Evolutionary conservation across 805 yeast species (phyloP).

Genomic region (Kazachstania africana): DNA sequence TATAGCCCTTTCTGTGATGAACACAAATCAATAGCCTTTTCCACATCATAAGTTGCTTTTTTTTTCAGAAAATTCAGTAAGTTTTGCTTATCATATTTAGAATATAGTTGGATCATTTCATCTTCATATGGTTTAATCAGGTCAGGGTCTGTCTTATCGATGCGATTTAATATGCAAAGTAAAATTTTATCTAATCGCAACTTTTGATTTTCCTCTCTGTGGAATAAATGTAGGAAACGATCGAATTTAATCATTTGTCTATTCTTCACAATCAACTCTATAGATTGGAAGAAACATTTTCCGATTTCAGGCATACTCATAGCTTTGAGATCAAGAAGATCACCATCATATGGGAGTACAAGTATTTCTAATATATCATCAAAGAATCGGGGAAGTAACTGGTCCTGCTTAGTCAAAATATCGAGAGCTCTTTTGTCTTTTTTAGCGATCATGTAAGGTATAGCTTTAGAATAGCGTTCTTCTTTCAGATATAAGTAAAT

Average conservation of each 20-base stretch:
- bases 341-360: conserved; percentile 28
- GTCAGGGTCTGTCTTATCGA: conserved; percentile 46
- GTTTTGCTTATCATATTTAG: conserved; percentile 42
- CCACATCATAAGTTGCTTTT: conserved; percentile 55
- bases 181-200: conserved; percentile 35
- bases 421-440: conserved; percentile 44
- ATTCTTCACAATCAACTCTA: conserved; percentile 46
- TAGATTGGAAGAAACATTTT: conserved; percentile 31
- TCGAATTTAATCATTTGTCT: conserved; percentile 54
- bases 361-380: conserved; percentile 42
- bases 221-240: conserved; percentile 35
- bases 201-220: conserved; percentile 25
- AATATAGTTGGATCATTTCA: conserved; percentile 51
- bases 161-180: conserved; percentile 52
- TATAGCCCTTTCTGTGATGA: conserved; percentile 30
- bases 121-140: conserved; percentile 50
- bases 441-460: conserved; percentile 46
- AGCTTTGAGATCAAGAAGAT: conserved; percentile 17
- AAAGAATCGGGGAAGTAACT: conserved; percentile 38
- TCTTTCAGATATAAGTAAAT: conserved; percentile 45
- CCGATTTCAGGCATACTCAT: conserved; percentile 16
- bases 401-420: conserved; percentile 50
- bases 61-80: conserved; percentile 51
- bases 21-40: conserved; percentile 57
- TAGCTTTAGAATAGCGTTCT: conserved; percentile 51